Evolutionary conservation across 805 yeast species (phyloP), one percentile per base, ranked within the genome.

Genomic region (Nakazawaea pomicola): DNA sequence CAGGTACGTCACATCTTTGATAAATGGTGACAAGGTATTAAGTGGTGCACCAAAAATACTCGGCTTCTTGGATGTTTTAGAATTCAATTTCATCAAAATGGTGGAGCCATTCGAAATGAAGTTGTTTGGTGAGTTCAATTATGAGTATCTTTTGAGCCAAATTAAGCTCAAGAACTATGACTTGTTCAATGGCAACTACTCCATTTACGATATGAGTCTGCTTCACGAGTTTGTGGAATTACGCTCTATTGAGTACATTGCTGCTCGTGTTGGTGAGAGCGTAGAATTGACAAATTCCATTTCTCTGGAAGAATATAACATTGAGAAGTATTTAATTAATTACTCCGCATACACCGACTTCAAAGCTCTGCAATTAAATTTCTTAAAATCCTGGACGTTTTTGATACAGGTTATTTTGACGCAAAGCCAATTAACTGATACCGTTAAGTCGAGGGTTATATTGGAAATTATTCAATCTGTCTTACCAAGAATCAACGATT

Each of bases 371-470:
- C 93, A 83, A 46, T 62, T 83, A 35, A 62, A 71, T 11, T 76
- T 82, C 43, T 62, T 91, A 21, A 87, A 81, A 53, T 75, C 95
- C 0, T 91, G 98, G 98, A 80, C 81, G 17, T 82, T 80, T 49
- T 59, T 90, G 37, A 79, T 87, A 18, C 87, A 88, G 46, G 77
- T 88, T 3, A 61, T 87, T 33, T 78, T 86, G 4, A 68, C 78
- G 4, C 89, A 81, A 57, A 79, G 78, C 8, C 64, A 64, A n/a
- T 59, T 78, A 41, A 58, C 65, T 6, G 53, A 68, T 0, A 52
- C 61, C 7, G 58, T 62, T n/a, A 67, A 81, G 36, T 67, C 78
- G 0, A 72, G 76, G 29, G 83, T 91, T 52, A 78, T 88, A 40
- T 61, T 87, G 15, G 95, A 84, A 49, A 76, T 86, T 2, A 78